These are phyloP conservation scores for Penicillium sp. DNA, from an alignment of 2,329 filamentous ascomycete species.

Conservation along the genomic window DNA sequence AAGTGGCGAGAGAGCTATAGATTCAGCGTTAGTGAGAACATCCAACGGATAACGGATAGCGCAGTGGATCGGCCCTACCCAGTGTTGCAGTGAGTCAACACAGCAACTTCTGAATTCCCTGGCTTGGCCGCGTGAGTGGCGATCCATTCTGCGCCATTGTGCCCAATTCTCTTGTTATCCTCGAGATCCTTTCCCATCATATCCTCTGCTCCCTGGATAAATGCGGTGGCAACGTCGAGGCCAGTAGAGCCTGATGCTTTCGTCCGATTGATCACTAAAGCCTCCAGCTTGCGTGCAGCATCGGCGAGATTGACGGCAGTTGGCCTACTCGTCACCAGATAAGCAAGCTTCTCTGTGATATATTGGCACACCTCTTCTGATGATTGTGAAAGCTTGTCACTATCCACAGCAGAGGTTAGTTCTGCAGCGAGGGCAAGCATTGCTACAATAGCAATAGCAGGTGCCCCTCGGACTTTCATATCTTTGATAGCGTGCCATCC, in stretches of 20 bases:
- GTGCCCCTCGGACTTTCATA: conserved; percentile 70
- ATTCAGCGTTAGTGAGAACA: conserved; percentile 1
- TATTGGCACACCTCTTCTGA: conserved; percentile 64
- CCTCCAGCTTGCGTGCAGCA: conserved; percentile 77
- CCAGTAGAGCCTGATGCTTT: conserved; percentile 34
- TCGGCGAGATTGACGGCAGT: conserved; percentile 95
- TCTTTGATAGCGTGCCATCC: conserved; percentile 65
- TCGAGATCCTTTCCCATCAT: conserved; percentile 84
- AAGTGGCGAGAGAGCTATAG: conserved; percentile 81
- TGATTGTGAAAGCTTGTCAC: conserved; percentile 45
- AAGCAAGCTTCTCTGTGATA: conserved; percentile 75
- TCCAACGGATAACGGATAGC: not conserved
- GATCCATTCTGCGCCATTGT: conserved; percentile 81
- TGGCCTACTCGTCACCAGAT: conserved; percentile 82
- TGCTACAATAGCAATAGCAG: conserved; percentile 97
- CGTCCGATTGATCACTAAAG: conserved; percentile 53
- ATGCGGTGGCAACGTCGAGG: conserved; percentile 61
- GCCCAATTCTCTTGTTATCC: conserved; percentile 84
- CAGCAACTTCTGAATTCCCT: conserved; percentile 63
- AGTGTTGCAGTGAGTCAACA: conserved; percentile 97
- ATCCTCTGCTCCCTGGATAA: conserved; percentile 75
- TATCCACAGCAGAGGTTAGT: conserved; percentile 51
- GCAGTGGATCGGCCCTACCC: conserved; percentile 55
- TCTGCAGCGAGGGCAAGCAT: conserved; percentile 85
- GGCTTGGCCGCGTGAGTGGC: conserved; percentile 53